These are phyloP conservation scores for Batkoa obscura DNA, from an alignment of 371 early-diverging fungal species.

Conservation along the genomic window DNA sequence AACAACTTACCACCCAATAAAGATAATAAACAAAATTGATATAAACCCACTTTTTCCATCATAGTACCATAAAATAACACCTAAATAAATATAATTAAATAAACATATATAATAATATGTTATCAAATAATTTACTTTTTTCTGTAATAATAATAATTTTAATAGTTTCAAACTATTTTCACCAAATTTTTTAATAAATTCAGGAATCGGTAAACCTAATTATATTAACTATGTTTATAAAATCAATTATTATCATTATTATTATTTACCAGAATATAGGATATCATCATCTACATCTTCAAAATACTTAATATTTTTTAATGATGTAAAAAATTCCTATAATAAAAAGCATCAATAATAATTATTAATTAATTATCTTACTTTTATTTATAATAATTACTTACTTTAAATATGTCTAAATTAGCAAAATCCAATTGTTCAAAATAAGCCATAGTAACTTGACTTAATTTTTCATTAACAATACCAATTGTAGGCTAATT, in stretches of 20 bases:
- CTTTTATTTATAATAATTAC: background rate
- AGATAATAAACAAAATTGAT: background rate
- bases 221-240: background rate
- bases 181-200: background rate
- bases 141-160: background rate
- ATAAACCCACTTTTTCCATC: conserved; percentile 1
- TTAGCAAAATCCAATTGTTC: background rate
- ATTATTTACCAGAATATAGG: too few relatives aligned
- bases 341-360: too few relatives aligned
- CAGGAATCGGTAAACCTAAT: background rate
- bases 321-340: too few relatives aligned
- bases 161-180: background rate
- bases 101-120: too few relatives aligned
- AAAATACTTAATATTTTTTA: too few relatives aligned
- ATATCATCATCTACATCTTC: too few relatives aligned
- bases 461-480: background rate
- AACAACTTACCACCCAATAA: background rate
- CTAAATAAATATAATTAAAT: background rate
- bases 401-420: background rate
- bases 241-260: too few relatives aligned
- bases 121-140: background rate
- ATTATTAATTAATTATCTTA: background rate
- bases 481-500: background rate
- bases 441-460: conserved; percentile 1
- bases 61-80: background rate